Evolutionary conservation across 2,329 filamentous ascomycete species (phyloP).

Genomic region (Neofusicoccum laricinum): DNA sequence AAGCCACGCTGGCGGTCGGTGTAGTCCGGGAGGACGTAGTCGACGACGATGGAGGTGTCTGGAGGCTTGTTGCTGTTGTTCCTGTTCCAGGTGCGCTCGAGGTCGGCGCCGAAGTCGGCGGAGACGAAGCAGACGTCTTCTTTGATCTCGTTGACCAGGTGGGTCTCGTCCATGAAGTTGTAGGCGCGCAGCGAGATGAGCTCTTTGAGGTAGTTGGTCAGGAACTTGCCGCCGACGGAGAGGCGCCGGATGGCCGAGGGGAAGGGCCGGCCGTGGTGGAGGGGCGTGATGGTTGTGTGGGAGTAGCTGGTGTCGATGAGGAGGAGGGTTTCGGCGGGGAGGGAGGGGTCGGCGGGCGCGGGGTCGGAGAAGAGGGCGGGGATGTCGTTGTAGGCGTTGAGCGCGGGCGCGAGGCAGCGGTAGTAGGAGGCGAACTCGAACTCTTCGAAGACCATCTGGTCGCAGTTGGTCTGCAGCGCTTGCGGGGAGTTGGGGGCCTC

Average conservation of each 20-base stretch:
- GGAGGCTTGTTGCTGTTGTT: constrained; percentile 57
- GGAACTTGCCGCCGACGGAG: constrained; percentile 85
- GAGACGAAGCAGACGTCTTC: constrained; percentile 84
- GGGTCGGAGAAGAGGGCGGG: constrained; percentile 66
- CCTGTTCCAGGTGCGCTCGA: constrained; percentile 78
- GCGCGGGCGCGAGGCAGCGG: constrained; percentile 66
- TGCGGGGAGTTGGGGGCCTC: constrained; percentile 83
- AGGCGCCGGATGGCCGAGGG: constrained; percentile 80
- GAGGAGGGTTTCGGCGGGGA: constrained; percentile 73
- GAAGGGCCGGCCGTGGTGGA: constrained; percentile 76
- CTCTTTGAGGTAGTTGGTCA: constrained; percentile 91
- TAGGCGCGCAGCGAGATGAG: constrained; percentile 88
- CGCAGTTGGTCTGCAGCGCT: constrained; percentile 80
- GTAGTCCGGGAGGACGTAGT: constrained; percentile 89
- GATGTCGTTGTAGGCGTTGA: constrained; percentile 81
- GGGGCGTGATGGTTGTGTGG: constrained; percentile 83
- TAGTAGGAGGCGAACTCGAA: constrained; percentile 89
- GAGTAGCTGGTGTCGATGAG: constrained; percentile 91
- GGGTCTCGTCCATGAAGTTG: constrained; percentile 90
- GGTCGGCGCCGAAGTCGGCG: constrained; percentile 69
- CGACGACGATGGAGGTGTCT: constrained; percentile 65
- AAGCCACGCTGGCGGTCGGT: constrained; percentile 63
- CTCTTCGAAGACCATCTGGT: constrained; percentile 97
- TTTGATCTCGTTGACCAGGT: constrained; percentile 95
- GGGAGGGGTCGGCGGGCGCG: constrained; percentile 40